Evolutionary conservation across 257 asterid genomes (phyloP), one percentile per base, ranked within the genome.

Genomic region (Misopates orontium): DNA sequence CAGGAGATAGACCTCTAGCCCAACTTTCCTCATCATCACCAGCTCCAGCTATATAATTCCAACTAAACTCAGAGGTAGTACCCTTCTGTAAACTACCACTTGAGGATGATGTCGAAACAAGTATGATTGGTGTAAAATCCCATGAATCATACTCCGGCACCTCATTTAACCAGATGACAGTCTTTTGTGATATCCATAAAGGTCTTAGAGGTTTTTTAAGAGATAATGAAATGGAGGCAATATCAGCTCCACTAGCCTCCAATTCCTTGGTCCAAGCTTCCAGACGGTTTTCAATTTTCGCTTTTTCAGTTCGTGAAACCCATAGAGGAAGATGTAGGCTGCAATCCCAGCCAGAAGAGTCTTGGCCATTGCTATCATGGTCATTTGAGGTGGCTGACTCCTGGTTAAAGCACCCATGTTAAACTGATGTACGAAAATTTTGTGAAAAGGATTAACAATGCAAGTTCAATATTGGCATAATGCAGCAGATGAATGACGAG

Each of bases 21-120:
- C 99, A 93, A 64, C 97, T 87, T 79, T 93, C 99, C 81, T 90
- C 99, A 71, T 93, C 99, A 73, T 93, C 99, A 67, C 97, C 99
- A 75, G 99, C 99, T 69, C 99, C 99, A 74, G 99, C 85, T 59
- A 93, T 93, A 72, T 93, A 93, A 55, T 82, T 93, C 99, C 99
- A 93, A 77, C 99, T 93, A 62, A 87, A 93, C 76, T 87, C 84
- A 0, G 99, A 93, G 32, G 90, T 84, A 32, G 86, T 86, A 52
- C 82, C 83, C 24, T 81, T 88, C 73, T 80, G 96, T 59, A 74
- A 80, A 68, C 19, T 50, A 62, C 80, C 77, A 72, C 71, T 75
- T 18, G 82, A 51, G 57, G 90, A 78, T 66, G 98, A 93, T 17
- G 95, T 79, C 12, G 95, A 79, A 58, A 93, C 80, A 56, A 93